Evolutionary conservation across 805 yeast species (phyloP), one percentile per base, ranked within the genome.

Genomic region (Metschnikowia sp.): DNA sequence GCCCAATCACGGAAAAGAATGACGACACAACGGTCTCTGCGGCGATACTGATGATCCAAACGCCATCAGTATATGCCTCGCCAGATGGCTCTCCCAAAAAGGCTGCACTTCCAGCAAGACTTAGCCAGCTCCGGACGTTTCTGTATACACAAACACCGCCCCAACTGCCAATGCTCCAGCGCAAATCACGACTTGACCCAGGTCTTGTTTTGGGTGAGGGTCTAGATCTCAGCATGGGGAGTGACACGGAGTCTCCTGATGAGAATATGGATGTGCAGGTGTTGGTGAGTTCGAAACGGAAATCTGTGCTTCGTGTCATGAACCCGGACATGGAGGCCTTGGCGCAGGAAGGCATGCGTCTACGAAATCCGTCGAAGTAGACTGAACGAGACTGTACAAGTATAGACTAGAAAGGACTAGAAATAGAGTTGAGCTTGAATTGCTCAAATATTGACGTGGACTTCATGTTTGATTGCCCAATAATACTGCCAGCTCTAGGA

Each of bases 241-340:
- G 57, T 15, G 70, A 68, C 42, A 71, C 64, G 22, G 75, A 70
- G 33, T 72, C 74, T 18, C 65, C 74, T 11, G 74, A 79, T 45
- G 74, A 72, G 15, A 69, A 72, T 30, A 59, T 83, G 53, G 90
- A 85, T 52, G 91, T 83, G 2, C 91, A 85, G 62, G 85, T 85
- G 8, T 64, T 85, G 50, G 89, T 85, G 8, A 78, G 86, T 50
- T 79, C 86, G 12, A 79, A 78, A 58, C 68, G 89, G 54, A 68
- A 87, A 48, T 75, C 84, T 1, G 75, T 76, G 44, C 66, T 85
- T 38, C 63, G 85, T 32, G 79, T 85, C 33, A 74, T 80, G 40
- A 85, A 85, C 57, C 91, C 91, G 0, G 86, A 80, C 54, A 22
- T 36, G n/a, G 50, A 41, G 8, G 26, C 33, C 9, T 18, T 30